phyloP scores from a whole-genome alignment of 345 rosid species.

The Eucalyptus erythrocorys region DNA sequence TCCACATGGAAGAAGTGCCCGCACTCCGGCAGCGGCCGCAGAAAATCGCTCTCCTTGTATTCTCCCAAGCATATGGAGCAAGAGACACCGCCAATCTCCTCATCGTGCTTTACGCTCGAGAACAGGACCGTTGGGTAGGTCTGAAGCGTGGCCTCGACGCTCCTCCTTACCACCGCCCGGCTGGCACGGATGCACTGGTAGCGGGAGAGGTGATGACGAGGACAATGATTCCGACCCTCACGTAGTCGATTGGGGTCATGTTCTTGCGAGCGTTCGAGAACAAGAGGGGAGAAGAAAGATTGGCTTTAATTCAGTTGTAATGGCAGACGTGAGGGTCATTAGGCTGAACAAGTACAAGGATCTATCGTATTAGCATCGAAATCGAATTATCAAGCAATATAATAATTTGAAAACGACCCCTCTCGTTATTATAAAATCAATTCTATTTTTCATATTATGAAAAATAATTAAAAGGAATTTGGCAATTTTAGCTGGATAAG shows the following conservation, averaged over 20 bases:
- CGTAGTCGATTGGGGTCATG: too few relatives aligned
- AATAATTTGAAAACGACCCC: background rate
- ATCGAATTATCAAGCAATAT: background rate
- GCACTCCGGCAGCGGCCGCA: background rate
- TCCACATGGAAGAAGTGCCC: slow-evolving; percentile 3
- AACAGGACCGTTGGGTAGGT: background rate
- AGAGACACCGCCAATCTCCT: background rate
- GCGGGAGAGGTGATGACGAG: background rate
- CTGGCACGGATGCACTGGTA: background rate
- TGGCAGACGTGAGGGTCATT: background rate
- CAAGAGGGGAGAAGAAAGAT: background rate
- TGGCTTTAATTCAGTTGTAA: background rate
- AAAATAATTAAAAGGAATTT: background rate
- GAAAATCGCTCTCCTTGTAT: background rate
- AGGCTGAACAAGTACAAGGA: background rate
- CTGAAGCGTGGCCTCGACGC: background rate
- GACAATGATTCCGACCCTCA: too few relatives aligned
- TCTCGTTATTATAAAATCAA: background rate
- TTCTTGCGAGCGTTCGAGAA: background rate
- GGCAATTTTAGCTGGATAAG: background rate
- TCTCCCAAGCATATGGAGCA: slow-evolving; percentile 7
- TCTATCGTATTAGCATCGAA: background rate
- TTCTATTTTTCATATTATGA: background rate
- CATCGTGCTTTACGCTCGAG: background rate
- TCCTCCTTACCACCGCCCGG: background rate